Base-by-base conservation (phyloP, 1,284 basidiomycete species). In the Kwoniella shivajii region DNA sequence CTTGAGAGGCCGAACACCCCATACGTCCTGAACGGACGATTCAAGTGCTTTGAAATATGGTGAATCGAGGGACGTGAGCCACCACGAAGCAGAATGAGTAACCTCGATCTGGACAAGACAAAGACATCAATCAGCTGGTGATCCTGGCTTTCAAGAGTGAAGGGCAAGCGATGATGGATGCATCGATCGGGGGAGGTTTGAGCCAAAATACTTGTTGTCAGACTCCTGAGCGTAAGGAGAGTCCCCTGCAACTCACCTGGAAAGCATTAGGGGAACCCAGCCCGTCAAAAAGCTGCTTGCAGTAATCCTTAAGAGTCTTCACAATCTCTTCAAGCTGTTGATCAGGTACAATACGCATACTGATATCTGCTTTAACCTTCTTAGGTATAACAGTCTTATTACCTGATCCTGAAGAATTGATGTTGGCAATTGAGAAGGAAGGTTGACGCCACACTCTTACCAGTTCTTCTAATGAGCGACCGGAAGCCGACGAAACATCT, bases 11-110 rank as follows among this genome's bases (percentile, higher is more conserved):
- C 86, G 84, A 26, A 85, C 79, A 16, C 86, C 86, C 93, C 92
- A 96, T 66, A 94, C 90, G 44, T 90, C 86, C 57, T 83, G 81
- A 0, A 97, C 85, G 9, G 92, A 88, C 37, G 81, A 80, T 72
- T 92, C 89, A 20, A 98, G 82, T 0, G 89, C 87, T 64, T 85
- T 83, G 80, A 93, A 92, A 84, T 89, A 95, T 2, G 83, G 82
- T 58, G 87, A 87, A 49, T 90, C 84, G 27, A 92, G 82, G 46
- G 88, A 85, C 0, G 93, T 92, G 1, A 97, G 82, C 95, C 95
- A 99, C 93, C 94, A 99, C 68, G 93, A 88, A 0, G 92, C 93
- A 1, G 85, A 87, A 62, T 92, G 89, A 44, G 89, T 86, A 47
- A 97, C 85, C 27, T 80, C 81, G 47, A 94, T 81, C 88, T 92